A percentile compares a stretch with the other conserved stretches of the same genome.
These are phyloP conservation scores for Filobasidium uniguttulatum DNA, from an alignment of 1,284 basidiomycete genomes.

Conservation along the genomic window DNA sequence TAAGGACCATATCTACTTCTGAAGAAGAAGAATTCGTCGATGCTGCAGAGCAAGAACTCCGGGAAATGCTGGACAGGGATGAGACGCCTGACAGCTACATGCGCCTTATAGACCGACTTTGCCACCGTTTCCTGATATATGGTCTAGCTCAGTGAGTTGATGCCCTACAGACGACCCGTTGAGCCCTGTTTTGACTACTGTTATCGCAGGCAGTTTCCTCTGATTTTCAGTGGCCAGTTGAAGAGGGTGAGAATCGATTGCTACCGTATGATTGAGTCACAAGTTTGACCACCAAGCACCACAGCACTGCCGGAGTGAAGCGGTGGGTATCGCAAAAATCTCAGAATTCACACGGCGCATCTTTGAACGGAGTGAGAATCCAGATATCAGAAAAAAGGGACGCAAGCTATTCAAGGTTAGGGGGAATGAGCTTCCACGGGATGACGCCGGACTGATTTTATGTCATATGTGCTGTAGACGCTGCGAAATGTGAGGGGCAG, in stretches of 20 bases:
- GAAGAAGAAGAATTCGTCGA: not conserved
- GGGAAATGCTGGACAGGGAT: not conserved
- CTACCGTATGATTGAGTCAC: too few relatives aligned
- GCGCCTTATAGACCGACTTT: not conserved
- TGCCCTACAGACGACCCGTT: not conserved
- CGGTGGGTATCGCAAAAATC: slow-evolving; percentile 2
- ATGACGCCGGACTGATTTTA: too few relatives aligned
- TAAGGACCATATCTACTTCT: not conserved
- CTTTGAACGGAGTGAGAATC: slow-evolving; percentile 7
- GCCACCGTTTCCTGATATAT: not conserved
- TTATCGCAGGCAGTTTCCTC: not conserved
- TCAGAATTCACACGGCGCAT: not conserved
- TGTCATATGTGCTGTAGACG: too few relatives aligned
- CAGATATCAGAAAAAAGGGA: slow-evolving; percentile 3
- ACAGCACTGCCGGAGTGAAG: slow-evolving; percentile 1
- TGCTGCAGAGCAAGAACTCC: not conserved
- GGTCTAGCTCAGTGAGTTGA: not conserved
- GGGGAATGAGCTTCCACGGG: too few relatives aligned
- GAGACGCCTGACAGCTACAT: not conserved
- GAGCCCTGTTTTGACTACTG: not conserved
- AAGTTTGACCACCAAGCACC: not conserved
- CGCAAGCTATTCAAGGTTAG: slow-evolving; percentile 5
- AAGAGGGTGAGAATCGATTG: too few relatives aligned
- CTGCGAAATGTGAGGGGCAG: too few relatives aligned
- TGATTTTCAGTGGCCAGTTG: not conserved